Base-by-base conservation (phyloP, 2,329 filamentous ascomycete genomes). In the Peltaster fructicola region DNA sequence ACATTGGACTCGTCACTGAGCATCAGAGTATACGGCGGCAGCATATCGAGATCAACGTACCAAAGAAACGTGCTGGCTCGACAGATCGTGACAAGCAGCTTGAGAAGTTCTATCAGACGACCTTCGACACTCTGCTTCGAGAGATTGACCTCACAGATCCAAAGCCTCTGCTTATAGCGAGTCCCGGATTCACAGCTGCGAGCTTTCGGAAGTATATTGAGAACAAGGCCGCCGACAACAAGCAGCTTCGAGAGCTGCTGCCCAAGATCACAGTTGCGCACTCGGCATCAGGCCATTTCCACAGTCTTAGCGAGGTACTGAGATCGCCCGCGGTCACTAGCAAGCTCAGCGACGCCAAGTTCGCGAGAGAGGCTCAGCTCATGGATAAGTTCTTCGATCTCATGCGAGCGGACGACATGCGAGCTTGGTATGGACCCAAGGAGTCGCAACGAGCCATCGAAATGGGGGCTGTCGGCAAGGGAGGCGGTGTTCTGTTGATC, bases 291-390 rank as follows among this genome's bases (percentile, higher is more conserved):
- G 82, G 81, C 0, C 79, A 93, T 45, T 56, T 92, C 9, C 81
- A 95, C 54, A 76, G 77, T 22, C 62, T 98, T 14, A 76, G 80
- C 39, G 82, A 95, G 50, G 74, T 92, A 1, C 65, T 98, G 23
- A 73, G 79, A 42, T 84, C 73, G 24, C 70, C 74, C 2, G 74
- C 81, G 28, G 79, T 93, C 6, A 63, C 75, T 24, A 63, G 66
- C 2, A 74, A 76, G 35, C 68, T 95, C 41, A 73, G 74, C 32
- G 73, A 93, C 46, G 88, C 82, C 35, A 88, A 85, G 43, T 93
- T 88, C 46, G 73, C 79, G 3, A 69, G 72, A 31, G 84, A 93
- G 51, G 81, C 81, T 1, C 65, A 63, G 17, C 61, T 80, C 31
- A 82, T 98, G 70, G 82, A 95, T 41, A 68, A 72, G 21, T 82